Conservation (phyloP, 257 asterid genomes). For the Jacaranda mimosifolia region DNA sequence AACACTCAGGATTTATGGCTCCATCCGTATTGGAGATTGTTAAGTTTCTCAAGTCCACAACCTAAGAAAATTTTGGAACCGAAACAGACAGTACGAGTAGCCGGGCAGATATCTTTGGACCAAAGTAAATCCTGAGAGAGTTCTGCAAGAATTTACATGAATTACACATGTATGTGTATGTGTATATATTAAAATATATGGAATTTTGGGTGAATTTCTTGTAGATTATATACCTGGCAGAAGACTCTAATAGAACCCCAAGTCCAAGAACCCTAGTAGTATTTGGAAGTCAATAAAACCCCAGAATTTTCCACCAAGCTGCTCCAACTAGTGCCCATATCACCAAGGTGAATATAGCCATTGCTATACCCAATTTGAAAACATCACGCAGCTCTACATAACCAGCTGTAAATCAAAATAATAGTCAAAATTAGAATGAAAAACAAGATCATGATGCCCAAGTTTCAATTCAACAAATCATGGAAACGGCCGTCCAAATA, state of each 20-base stretch:
- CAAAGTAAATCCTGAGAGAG: too few species aligned
- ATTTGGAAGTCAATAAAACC: constrained; percentile 50
- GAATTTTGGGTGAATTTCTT: too few species aligned
- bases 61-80: neutral
- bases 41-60: too few species aligned
- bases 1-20: too few species aligned
- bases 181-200: too few species aligned
- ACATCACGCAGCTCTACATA: constrained; percentile 60
- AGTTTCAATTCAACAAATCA: too few species aligned
- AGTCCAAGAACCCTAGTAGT: neutral
- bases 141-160: too few species aligned
- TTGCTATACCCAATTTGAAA: constrained; percentile 55
- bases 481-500: too few species aligned
- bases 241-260: neutral
- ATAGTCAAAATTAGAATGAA: neutral
- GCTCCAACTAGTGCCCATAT: constrained; percentile 61
- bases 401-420: constrained; percentile 54
- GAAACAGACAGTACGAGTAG: neutral
- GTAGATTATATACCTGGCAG: neutral
- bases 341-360: constrained; percentile 57
- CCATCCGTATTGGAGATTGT: too few species aligned
- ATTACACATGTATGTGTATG: too few species aligned
- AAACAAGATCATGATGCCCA: neutral
- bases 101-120: too few species aligned
- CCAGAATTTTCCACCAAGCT: constrained; percentile 69